Conservation (phyloP, 805 yeast species). For the Saturnispora quitensis region DNA sequence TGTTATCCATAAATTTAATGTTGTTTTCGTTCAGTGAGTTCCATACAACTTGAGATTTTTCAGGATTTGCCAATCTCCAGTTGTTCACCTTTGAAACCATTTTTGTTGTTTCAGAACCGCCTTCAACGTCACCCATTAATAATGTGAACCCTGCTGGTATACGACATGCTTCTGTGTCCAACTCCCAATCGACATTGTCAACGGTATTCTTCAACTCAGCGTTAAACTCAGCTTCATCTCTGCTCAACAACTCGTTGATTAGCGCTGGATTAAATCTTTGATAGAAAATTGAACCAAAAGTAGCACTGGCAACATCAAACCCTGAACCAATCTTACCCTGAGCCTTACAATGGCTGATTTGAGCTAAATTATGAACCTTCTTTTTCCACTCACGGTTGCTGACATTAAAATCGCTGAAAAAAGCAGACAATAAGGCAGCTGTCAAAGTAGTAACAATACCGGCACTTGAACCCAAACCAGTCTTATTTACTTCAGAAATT, state of each 20-base stretch:
- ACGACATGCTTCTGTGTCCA: conserved; percentile 42
- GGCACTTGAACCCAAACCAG: conserved; percentile 95
- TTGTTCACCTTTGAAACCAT: conserved; percentile 64
- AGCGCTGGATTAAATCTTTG: conserved; percentile 58
- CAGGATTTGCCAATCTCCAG: conserved; percentile 56
- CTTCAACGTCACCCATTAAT: conserved; percentile 87
- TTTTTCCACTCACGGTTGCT: conserved; percentile 17
- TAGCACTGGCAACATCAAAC: conserved; percentile 94
- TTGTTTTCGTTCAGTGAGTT: conserved; percentile 49
- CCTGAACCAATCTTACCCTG: conserved; percentile 96
- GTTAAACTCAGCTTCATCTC: conserved; percentile 1
- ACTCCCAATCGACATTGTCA: conserved; percentile 49
- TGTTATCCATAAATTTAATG: conserved; percentile 39
- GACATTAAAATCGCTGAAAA: conserved; percentile 27
- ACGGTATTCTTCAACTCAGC: conserved; percentile 29
- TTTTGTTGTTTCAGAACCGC: conserved; percentile 92
- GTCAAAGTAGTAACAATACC: conserved; percentile 79
- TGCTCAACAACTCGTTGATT: conserved; percentile 26
- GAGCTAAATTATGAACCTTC: conserved; percentile 74
- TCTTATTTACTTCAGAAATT: conserved; percentile 74
- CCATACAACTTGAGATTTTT: conserved; percentile 45
- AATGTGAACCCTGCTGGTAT: conserved; percentile 64
- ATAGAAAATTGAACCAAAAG: conserved; percentile 81
- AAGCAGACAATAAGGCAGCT: conserved; percentile 52
- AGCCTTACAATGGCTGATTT: conserved; percentile 85